Evolutionary conservation across 805 yeast genomes (phyloP).

Genomic region (Sugiyamaella mastotermitis): DNA sequence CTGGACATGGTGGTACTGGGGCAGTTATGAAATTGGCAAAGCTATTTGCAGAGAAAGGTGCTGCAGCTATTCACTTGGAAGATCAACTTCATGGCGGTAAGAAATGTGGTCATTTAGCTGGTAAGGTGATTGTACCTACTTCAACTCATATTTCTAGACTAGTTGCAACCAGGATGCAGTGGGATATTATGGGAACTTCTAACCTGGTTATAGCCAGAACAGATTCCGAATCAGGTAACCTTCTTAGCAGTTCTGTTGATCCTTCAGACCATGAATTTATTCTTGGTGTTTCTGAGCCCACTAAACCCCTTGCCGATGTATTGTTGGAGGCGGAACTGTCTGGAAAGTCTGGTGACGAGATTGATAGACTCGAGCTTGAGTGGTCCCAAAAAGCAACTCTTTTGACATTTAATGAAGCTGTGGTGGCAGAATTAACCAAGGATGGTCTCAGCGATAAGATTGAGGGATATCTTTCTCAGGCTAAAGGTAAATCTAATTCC

Average conservation of each 20-base stretch:
- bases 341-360: constrained; percentile 33
- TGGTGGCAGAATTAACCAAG: constrained; percentile 27
- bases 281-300: constrained; percentile 39
- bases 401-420: constrained; percentile 48
- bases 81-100: constrained; percentile 63
- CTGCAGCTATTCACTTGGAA: constrained; percentile 60
- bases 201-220: constrained; percentile 56
- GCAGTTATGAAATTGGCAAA: constrained; percentile 62
- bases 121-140: constrained; percentile 57
- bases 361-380: constrained; percentile 37
- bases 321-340: constrained; percentile 37
- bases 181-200: constrained; percentile 58
- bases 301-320: constrained; percentile 41
- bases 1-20: constrained; percentile 60
- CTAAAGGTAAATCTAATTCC: constrained; percentile 28
- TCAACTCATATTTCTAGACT: constrained; percentile 49
- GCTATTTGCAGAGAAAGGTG: constrained; percentile 60
- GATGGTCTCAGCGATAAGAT: constrained; percentile 28
- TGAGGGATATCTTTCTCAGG: constrained; percentile 24
- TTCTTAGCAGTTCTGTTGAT: constrained; percentile 47
- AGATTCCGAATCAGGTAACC: constrained; percentile 50
- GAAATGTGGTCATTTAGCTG: constrained; percentile 59
- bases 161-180: constrained; percentile 53
- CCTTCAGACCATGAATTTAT: constrained; percentile 53
- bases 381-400: constrained; percentile 43